Base-by-base conservation (phyloP, 2,329 filamentous ascomycete species). In the Aureobasidium sp. region DNA sequence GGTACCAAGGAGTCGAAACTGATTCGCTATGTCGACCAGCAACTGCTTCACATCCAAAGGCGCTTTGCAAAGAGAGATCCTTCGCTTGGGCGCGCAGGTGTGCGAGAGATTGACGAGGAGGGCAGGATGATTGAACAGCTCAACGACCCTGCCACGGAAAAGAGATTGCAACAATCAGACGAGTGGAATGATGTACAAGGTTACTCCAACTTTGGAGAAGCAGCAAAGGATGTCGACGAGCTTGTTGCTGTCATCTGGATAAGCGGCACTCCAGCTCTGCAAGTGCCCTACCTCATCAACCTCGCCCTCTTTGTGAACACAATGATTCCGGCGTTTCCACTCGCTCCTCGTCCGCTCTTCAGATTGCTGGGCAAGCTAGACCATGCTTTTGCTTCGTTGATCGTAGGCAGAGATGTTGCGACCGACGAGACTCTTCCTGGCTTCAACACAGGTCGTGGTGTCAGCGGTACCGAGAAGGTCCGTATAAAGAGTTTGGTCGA, bases 401-500 rank as follows among this genome's bases (percentile, higher is more conserved):
- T 96, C 1, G 77, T 80, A 27, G 88, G 89, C 3, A 76, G 82
- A 62, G 86, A 96, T 69, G 75, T 86, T 3, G 82, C 86, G 15
- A 87, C 87, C 0, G 82, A 83, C 0, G 83, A 87, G 42, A 69
- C 78, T 0, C 77, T 96, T 1, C 86, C 90, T 0, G 90, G 91
- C 0, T 91, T 92, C 65, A 83, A 85, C 66, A 80, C 77, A 7
- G 82, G 82, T 0, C 76, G 80, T 5, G 76, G 76, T 9, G 87
- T 90, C 0, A 87, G 90, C 78, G 91, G 86, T 20, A 93, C 89
- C 0, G 91, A 97, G 72, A 96, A 94, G 80, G 91, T 97, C 8
- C 84, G 93, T 44, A 88, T 92, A 66, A 88, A 89, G 70, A 90
- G 89, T 69, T 77, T 95, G 34, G 89, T 91, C 0, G 89, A 95